Percentiles rank a stretch among this genome's conserved stretches.
These are phyloP conservation scores for Sorghum bicolor DNA, from an alignment of 176 grass and related monocot genomes.

Conservation along the genomic window DNA sequence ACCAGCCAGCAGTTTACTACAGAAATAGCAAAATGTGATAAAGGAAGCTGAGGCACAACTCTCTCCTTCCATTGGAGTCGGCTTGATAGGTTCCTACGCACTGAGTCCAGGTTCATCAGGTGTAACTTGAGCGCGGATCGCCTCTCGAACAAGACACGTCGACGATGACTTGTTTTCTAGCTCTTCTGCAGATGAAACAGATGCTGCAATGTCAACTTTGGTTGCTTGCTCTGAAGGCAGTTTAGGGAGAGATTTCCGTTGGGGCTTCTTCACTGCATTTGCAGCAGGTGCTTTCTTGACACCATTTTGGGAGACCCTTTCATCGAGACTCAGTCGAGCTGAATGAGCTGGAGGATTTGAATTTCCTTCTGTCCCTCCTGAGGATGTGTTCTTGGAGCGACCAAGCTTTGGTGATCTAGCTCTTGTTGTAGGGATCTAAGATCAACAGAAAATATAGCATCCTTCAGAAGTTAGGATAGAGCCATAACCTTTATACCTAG, in stretches of 20 bases:
- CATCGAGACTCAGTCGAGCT: constrained; percentile 47
- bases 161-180: constrained; percentile 14
- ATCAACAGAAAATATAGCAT: constrained; percentile 14
- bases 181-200: constrained; percentile 1
- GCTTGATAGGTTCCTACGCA: neutral
- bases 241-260: constrained; percentile 51
- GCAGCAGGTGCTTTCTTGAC: constrained; percentile 22
- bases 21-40: constrained; percentile 33
- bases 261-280: constrained; percentile 39
- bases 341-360: constrained; percentile 19
- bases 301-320: constrained; percentile 31
- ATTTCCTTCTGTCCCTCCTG: constrained; percentile 10
- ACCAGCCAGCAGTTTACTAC: constrained; percentile 37
- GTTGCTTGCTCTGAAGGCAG: constrained; percentile 51
- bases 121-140: constrained; percentile 42
- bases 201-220: neutral
- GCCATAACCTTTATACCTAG: neutral
- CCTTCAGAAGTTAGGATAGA: neutral
- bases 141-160: neutral
- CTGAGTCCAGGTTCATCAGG: constrained; percentile 14
- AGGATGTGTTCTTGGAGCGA: constrained; percentile 46
- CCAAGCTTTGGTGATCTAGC: constrained; percentile 65
- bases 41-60: neutral
- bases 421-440: constrained; percentile 61
- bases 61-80: neutral